phyloP scores from a whole-genome alignment of 2,329 filamentous ascomycete species.

The Hypoxylon sp. region DNA sequence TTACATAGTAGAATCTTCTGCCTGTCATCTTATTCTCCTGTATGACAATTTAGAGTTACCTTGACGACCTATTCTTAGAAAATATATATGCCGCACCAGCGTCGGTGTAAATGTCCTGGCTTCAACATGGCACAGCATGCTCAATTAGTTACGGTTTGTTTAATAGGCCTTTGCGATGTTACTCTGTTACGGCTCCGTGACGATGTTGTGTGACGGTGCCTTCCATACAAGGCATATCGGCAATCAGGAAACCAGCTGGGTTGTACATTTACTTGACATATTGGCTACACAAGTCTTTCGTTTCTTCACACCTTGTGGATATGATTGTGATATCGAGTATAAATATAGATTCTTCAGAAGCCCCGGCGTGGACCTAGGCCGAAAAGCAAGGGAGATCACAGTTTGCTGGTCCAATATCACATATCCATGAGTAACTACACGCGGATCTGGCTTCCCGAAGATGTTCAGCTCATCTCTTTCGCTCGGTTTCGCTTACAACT shows the following conservation, averaged over 20 bases:
- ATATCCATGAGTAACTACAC: constrained; percentile 14
- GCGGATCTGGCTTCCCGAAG: neutral
- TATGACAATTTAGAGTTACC: neutral
- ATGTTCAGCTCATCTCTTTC: neutral
- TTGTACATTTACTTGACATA: neutral
- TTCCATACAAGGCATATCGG: neutral
- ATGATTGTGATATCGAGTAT: neutral
- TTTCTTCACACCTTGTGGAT: neutral
- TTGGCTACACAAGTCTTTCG: constrained; percentile 1
- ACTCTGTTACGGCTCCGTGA: neutral
- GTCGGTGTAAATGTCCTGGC: neutral
- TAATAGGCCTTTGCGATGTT: neutral
- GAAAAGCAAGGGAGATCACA: constrained; percentile 13
- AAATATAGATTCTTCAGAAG: neutral
- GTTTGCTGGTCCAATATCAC: constrained; percentile 24
- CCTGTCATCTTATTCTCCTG: neutral
- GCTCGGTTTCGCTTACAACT: constrained; percentile 4
- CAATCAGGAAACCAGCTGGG: neutral
- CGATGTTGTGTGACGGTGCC: neutral
- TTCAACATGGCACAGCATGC: neutral
- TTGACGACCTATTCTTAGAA: neutral
- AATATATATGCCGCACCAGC: neutral
- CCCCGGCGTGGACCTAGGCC: neutral
- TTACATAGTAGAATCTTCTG: neutral
- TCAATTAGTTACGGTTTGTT: neutral